A percentile compares a stretch with the other conserved stretches of the same genome.
Evolutionary conservation across 2,329 filamentous ascomycete species (phyloP).

Genomic region (Ophiostoma quercus): DNA sequence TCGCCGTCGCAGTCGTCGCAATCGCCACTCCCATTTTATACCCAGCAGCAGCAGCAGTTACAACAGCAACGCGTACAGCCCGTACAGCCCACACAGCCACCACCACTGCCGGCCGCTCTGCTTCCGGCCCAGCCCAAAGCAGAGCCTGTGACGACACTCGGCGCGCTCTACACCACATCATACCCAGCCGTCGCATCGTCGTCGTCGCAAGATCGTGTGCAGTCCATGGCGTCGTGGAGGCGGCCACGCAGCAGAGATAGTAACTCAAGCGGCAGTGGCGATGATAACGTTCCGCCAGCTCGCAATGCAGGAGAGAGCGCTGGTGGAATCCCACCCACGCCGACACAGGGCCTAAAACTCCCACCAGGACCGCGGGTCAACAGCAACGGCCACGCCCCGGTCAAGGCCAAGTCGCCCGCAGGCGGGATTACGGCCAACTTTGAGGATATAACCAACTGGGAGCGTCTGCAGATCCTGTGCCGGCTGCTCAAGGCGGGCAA

Average conservation of each 20-base stretch:
- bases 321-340: neutral
- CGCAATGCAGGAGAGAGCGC: neutral
- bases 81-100: neutral
- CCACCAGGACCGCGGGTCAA: neutral
- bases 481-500: conserved; percentile 14
- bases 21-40: neutral
- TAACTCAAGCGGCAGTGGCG: neutral
- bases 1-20: neutral
- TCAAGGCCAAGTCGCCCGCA: conserved; percentile 19
- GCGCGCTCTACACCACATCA: neutral
- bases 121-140: neutral
- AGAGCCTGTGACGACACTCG: neutral
- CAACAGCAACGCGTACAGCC: neutral
- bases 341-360: neutral
- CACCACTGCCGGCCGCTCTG: neutral
- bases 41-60: neutral
- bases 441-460: conserved; percentile 25
- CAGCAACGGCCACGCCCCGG: neutral
- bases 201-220: neutral
- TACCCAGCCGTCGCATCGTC: neutral
- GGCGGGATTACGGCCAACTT: neutral
- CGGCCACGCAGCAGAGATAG: neutral
- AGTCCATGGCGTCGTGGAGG: conserved; percentile 22
- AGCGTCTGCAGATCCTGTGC: conserved; percentile 30
- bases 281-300: neutral